phyloP scores from a whole-genome alignment of 2,329 filamentous ascomycete species.

The Thielaviopsis cerberus region DNA sequence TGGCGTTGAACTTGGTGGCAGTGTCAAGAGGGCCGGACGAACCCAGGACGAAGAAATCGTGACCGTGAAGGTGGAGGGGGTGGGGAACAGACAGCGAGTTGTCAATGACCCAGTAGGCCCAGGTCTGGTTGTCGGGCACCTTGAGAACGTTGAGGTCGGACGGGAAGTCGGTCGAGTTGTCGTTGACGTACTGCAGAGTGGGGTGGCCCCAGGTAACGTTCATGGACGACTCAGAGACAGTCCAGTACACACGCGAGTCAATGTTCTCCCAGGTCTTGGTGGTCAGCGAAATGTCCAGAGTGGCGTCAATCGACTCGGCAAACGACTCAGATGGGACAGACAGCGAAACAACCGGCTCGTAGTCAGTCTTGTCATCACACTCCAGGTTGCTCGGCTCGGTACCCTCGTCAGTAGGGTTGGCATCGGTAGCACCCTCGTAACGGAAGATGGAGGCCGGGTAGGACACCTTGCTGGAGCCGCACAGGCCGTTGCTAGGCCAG shows the following conservation, averaged over 20 bases:
- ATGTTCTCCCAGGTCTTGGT: constrained; percentile 12
- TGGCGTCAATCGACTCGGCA: constrained; percentile 14
- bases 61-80: constrained; percentile 31
- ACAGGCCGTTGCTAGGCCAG: constrained; percentile 17
- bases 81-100: constrained; percentile 20
- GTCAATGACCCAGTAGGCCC: constrained; percentile 20
- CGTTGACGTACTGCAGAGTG: constrained; percentile 17
- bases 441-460: constrained; percentile 23
- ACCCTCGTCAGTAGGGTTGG: constrained; percentile 17
- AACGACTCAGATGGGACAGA: constrained; percentile 16
- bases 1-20: constrained; percentile 16
- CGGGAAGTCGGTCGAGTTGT: constrained; percentile 13
- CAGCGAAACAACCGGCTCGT: constrained; percentile 16
- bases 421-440: constrained; percentile 19
- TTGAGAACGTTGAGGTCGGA: constrained; percentile 14
- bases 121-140: constrained; percentile 13
- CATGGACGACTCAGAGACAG: constrained; percentile 20
- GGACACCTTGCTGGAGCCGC: constrained; percentile 16
- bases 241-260: constrained; percentile 17
- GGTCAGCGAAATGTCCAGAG: constrained; percentile 15
- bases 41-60: constrained; percentile 29
- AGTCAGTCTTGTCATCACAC: constrained; percentile 14
- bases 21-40: constrained; percentile 12
- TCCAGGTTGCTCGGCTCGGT: constrained; percentile 14
- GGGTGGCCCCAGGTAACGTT: constrained; percentile 24